A percentile compares a stretch with the other conserved stretches of the same genome.
Conservation (phyloP, 306 rosid species). For the Hippophae rhamnoides region DNA sequence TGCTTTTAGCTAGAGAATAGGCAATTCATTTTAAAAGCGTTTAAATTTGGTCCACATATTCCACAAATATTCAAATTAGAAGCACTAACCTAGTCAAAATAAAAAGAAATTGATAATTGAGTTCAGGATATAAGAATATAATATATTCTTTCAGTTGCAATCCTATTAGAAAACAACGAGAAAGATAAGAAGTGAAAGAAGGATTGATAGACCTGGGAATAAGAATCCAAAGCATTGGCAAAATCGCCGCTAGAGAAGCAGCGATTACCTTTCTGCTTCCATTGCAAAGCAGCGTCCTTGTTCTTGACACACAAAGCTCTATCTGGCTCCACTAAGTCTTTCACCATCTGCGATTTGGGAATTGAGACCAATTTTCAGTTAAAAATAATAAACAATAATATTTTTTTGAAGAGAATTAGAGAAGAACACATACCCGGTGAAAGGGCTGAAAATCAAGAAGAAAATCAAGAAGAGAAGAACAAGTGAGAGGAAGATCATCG, state of each 20-base stretch:
- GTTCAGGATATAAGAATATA: neutral
- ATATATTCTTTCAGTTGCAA: too few species aligned
- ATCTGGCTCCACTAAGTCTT: slow-evolving; percentile 44
- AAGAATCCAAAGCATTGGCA: slow-evolving; percentile 42
- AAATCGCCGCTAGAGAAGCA: slow-evolving; percentile 46
- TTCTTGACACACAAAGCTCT: slow-evolving; percentile 60
- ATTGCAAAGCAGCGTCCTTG: slow-evolving; percentile 48
- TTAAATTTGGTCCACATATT: too few species aligned
- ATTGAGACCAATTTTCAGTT: neutral
- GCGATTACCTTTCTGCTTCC: slow-evolving; percentile 56
- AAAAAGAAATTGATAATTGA: neutral
- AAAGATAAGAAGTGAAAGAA: neutral
- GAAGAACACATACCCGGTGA: slow-evolving; percentile 37
- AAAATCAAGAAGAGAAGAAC: slow-evolving; percentile 47
- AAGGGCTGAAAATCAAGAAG: slow-evolving; percentile 51
- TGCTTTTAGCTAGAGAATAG: too few species aligned
- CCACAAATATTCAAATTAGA: too few species aligned
- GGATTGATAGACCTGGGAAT: slow-evolving; percentile 47
- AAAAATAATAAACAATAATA: slow-evolving; percentile 1
- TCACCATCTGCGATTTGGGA: slow-evolving; percentile 29
- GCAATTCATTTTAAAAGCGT: too few species aligned
- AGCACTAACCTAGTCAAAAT: too few species aligned
- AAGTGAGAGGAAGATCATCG: slow-evolving; percentile 37
- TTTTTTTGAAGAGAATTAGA: neutral
- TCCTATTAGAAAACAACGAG: neutral